Percentiles rank a stretch among this genome's conserved stretches.
Evolutionary conservation across 495 filamentous ascomycete species (phyloP).

Genomic region (Aspergillus sclerotiicarbonarius): DNA sequence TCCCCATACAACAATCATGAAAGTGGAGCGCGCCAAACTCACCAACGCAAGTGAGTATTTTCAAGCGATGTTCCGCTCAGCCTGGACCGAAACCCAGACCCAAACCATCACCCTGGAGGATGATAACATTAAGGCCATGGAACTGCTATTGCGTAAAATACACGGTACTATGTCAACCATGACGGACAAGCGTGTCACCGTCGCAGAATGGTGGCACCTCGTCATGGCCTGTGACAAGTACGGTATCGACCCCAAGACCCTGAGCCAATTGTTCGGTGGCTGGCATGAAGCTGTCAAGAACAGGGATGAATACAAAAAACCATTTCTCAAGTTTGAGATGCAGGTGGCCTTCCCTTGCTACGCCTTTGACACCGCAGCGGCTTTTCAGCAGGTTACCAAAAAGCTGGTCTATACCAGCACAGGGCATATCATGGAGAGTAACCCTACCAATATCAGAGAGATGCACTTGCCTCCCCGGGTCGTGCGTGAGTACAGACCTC

Average conservation of each 20-base stretch:
- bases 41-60: no score
- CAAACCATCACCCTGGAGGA: no score
- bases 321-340: not conserved
- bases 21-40: no score
- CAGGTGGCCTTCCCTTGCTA: not conserved
- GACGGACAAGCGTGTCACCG: not conserved
- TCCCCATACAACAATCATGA: no score
- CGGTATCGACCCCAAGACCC: not conserved
- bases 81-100: no score
- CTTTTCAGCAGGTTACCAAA: not conserved
- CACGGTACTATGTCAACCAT: not conserved
- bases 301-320: not conserved
- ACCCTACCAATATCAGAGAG: not conserved
- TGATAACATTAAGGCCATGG: not conserved
- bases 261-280: not conserved
- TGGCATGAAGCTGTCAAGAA: not conserved
- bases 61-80: no score
- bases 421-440: constrained; percentile 1
- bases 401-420: not conserved
- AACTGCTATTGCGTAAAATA: not conserved
- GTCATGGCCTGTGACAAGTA: constrained; percentile 5
- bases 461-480: constrained; percentile 3
- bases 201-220: not conserved
- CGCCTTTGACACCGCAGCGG: not conserved
- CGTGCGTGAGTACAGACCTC: not conserved